These are phyloP conservation scores for Neoascochyta sp. DNA, from an alignment of 2,329 filamentous ascomycete species.

Conservation along the genomic window DNA sequence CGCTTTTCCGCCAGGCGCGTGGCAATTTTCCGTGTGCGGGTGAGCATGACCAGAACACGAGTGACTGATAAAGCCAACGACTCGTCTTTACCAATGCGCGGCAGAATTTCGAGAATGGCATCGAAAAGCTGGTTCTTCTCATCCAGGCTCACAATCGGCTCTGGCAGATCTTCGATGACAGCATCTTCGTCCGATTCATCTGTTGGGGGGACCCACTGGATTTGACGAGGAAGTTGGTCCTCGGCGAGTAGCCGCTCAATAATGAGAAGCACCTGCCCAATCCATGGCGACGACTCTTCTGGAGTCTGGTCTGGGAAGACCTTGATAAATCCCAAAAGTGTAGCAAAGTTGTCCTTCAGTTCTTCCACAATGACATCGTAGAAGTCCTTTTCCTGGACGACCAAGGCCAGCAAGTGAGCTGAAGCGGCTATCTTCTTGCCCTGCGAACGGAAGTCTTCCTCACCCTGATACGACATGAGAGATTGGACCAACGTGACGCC, in stretches of 20 bases:
- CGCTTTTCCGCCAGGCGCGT: conserved; percentile 77
- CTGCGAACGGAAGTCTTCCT: conserved; percentile 53
- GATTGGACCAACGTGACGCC: conserved; percentile 80
- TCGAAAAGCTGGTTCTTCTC: conserved; percentile 70
- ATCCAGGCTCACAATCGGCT: conserved; percentile 60
- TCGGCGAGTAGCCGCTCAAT: conserved; percentile 87
- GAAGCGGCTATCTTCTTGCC: conserved; percentile 80
- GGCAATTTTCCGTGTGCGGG: conserved; percentile 72
- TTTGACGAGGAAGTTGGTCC: conserved; percentile 74
- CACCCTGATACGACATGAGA: conserved; percentile 64
- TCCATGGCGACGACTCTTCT: conserved; percentile 86
- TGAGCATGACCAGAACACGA: conserved; percentile 82
- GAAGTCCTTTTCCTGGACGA: conserved; percentile 78
- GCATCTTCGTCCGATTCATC: conserved; percentile 46
- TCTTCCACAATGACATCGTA: conserved; percentile 72
- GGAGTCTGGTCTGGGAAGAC: conserved; percentile 61
- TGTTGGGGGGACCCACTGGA: conserved; percentile 63
- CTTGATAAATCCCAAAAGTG: conserved; percentile 75
- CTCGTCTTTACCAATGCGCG: conserved; percentile 82
- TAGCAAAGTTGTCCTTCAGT: conserved; percentile 71
- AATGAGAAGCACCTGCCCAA: conserved; percentile 84
- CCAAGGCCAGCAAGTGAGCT: conserved; percentile 82
- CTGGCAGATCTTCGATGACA: conserved; percentile 57
- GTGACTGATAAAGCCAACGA: conserved; percentile 77
- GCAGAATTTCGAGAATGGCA: conserved; percentile 76